Evolutionary conservation across 2,329 filamentous ascomycete species (phyloP).

Genomic region (Fusarium concolor): DNA sequence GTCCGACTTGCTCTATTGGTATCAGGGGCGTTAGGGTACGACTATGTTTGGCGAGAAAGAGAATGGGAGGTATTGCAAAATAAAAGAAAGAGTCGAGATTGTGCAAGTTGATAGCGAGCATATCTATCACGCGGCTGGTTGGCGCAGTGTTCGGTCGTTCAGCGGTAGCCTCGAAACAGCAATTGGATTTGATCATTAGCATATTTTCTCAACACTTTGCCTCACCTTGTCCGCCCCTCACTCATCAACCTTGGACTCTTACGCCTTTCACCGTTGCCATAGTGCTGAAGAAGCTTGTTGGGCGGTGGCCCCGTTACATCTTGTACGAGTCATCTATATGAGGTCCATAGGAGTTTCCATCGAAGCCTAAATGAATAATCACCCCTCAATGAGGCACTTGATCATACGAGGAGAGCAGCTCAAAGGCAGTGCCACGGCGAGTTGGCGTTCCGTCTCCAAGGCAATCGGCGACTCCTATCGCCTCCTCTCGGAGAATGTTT

Average conservation of each 20-base stretch:
- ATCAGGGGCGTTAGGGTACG: conserved; percentile 44
- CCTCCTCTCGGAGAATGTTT: conserved; percentile 6
- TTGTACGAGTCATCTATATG: conserved; percentile 6
- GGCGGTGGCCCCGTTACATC: background rate
- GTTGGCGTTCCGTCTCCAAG: conserved; percentile 3
- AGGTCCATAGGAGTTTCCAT: conserved; percentile 4
- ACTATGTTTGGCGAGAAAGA: conserved; percentile 41
- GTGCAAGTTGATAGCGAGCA: conserved; percentile 53
- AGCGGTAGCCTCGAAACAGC: conserved; percentile 49
- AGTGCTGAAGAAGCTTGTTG: conserved; percentile 3
- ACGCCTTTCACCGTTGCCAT: background rate
- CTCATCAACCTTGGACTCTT: background rate
- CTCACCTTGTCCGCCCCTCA: background rate
- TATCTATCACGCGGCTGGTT: conserved; percentile 48
- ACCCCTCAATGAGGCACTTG: background rate
- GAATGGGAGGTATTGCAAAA: conserved; percentile 40
- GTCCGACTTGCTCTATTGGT: conserved; percentile 39
- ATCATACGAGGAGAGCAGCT: conserved; percentile 2
- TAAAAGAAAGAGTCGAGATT: conserved; percentile 38
- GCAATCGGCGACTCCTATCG: conserved; percentile 15
- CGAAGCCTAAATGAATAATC: conserved; percentile 19
- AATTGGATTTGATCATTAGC: conserved; percentile 49
- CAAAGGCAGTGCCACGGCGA: background rate
- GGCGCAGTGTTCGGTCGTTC: conserved; percentile 45
- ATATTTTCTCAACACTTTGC: conserved; percentile 33